These are phyloP conservation scores for Leucogyrophana mollusca DNA, from an alignment of 768 basidiomycete species.

Conservation along the genomic window DNA sequence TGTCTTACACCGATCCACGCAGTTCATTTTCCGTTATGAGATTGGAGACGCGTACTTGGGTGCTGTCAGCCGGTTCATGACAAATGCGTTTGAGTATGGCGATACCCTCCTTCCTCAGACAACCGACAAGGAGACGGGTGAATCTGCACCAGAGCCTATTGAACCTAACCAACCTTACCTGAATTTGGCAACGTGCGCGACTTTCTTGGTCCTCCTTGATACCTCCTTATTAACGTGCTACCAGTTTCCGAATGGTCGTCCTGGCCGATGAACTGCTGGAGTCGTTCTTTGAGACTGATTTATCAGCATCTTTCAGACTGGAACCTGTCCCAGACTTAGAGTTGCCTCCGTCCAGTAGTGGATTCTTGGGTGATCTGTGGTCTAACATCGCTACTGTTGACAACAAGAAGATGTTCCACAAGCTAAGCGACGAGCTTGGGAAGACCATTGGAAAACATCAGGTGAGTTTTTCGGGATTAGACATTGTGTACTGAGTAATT, in stretches of 20 bases:
- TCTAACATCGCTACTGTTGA: slow-evolving; percentile 86
- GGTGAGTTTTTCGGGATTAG: slow-evolving; percentile 33
- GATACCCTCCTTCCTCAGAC: slow-evolving; percentile 76
- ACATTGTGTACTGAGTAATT: neutral
- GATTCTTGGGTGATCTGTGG: slow-evolving; percentile 82
- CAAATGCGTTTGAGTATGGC: slow-evolving; percentile 97
- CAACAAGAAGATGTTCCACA: slow-evolving; percentile 93
- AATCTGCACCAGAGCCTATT: slow-evolving; percentile 44
- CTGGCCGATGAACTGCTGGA: slow-evolving; percentile 95
- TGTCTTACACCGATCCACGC: slow-evolving; percentile 8
- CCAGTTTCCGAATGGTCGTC: slow-evolving; percentile 97
- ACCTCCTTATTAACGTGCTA: slow-evolving; percentile 9
- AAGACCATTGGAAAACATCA: slow-evolving; percentile 94
- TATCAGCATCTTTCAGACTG: slow-evolving; percentile 84
- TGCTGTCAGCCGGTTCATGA: slow-evolving; percentile 95
- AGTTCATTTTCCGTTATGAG: slow-evolving; percentile 99
- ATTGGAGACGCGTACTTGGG: slow-evolving; percentile 95
- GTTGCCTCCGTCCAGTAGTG: slow-evolving; percentile 53
- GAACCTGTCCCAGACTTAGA: slow-evolving; percentile 70
- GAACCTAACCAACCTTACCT: slow-evolving; percentile 88
- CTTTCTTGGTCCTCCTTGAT: neutral
- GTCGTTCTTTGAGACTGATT: slow-evolving; percentile 92
- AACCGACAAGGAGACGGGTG: slow-evolving; percentile 31
- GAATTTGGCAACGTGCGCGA: slow-evolving; percentile 77
- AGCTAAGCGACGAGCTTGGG: slow-evolving; percentile 91